These are phyloP conservation scores for Ogataea pignaliae DNA, from an alignment of 805 yeast species.

Conservation along the genomic window DNA sequence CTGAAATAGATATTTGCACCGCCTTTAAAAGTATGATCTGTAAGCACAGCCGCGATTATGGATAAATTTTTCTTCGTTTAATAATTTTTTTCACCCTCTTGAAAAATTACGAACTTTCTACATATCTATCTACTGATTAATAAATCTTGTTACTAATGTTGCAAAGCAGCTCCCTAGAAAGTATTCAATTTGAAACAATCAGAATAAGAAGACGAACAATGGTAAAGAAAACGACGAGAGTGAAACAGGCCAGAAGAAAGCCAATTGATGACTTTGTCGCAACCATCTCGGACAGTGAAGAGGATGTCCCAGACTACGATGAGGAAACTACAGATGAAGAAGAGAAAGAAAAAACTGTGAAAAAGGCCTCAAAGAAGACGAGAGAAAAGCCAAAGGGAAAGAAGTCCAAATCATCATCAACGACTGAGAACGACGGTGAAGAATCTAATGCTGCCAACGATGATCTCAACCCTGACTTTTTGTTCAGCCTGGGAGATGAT, in stretches of 20 bases:
- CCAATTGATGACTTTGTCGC: conserved; percentile 52
- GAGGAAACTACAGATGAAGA: conserved; percentile 42
- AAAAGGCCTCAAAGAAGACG: conserved; percentile 13
- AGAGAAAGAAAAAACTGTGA: conserved; percentile 15
- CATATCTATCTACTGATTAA: too few species aligned
- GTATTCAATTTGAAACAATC: too few species aligned
- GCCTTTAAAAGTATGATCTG: too few species aligned
- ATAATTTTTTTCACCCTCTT: too few species aligned
- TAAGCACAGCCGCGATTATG: too few species aligned
- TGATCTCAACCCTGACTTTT: conserved; percentile 70
- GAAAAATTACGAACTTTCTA: too few species aligned
- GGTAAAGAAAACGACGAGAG: too few species aligned
- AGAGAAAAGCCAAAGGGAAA: conserved; percentile 19
- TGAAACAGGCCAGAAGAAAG: background rate
- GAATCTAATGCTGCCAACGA: conserved; percentile 38
- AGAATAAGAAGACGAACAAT: too few species aligned
- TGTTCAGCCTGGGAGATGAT: conserved; percentile 59
- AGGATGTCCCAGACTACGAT: conserved; percentile 45
- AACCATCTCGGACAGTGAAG: conserved; percentile 76
- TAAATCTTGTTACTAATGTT: too few species aligned
- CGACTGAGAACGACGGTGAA: conserved; percentile 14
- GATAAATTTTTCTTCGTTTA: too few species aligned
- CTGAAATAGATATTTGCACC: too few species aligned
- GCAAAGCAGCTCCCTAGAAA: too few species aligned
- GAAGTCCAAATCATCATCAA: conserved; percentile 27